Evolutionary conservation across 2,329 filamentous ascomycete species (phyloP).

Genomic region (Fusarium brevicatenulatum): DNA sequence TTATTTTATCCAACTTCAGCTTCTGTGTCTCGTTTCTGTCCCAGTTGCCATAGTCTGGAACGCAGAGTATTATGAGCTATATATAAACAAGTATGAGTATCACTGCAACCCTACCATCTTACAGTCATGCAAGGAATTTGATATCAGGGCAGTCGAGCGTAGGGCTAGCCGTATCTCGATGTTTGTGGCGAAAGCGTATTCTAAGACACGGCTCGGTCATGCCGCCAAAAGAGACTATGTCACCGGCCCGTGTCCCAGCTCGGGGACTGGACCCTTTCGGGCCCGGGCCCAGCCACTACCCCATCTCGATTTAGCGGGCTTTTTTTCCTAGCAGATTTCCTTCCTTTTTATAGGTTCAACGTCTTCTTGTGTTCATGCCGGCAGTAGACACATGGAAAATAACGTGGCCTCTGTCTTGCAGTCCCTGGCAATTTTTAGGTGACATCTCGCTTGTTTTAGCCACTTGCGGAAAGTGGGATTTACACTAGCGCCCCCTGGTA

Average conservation of each 20-base stretch:
- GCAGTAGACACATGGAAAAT: neutral
- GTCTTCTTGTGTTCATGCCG: neutral
- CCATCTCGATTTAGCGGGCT: accelerated
- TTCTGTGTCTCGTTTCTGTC: neutral
- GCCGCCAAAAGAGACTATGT: neutral
- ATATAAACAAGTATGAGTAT: neutral
- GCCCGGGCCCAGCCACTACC: neutral
- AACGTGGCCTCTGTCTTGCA: neutral
- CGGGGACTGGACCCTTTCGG: neutral
- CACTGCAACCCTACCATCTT: neutral
- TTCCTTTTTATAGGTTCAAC: neutral
- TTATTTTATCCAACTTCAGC: neutral
- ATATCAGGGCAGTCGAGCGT: neutral
- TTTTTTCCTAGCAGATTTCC: neutral
- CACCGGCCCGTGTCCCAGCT: neutral
- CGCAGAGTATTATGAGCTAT: neutral
- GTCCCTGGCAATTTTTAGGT: neutral
- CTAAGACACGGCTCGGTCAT: neutral
- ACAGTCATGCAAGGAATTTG: neutral
- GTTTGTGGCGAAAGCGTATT: neutral
- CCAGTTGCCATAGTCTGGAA: neutral
- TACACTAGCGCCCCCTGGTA: neutral
- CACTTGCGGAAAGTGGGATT: neutral
- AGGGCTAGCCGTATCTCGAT: neutral
- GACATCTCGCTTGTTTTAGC: neutral